Evolutionary conservation across 2,329 filamentous ascomycete genomes (phyloP).

Genomic region (Parastagonospora nodorum): DNA sequence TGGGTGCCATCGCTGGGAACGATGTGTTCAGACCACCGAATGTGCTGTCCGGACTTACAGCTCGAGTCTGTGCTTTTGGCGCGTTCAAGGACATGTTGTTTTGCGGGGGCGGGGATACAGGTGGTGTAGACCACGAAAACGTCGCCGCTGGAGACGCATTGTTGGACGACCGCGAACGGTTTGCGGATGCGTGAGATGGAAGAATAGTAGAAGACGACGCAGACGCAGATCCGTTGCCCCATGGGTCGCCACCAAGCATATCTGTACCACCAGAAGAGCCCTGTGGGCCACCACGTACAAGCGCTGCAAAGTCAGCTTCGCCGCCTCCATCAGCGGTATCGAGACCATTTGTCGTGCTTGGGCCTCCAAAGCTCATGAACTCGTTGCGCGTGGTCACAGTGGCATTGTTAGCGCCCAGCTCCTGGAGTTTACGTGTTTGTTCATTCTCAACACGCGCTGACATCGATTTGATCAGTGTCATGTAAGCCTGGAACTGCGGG

Average conservation of each 20-base stretch:
- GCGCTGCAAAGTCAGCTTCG: slow-evolving; percentile 80
- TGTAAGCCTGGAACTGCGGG: slow-evolving; percentile 83
- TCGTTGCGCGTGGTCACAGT: slow-evolving; percentile 64
- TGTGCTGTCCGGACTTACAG: slow-evolving; percentile 59
- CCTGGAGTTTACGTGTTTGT: slow-evolving; percentile 85
- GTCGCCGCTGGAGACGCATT: slow-evolving; percentile 42
- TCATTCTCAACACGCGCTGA: slow-evolving; percentile 84
- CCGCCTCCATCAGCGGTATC: slow-evolving; percentile 61
- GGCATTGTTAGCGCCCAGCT: slow-evolving; percentile 69
- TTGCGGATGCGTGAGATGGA: slow-evolving; percentile 36
- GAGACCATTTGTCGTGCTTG: slow-evolving; percentile 59
- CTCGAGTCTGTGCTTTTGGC: slow-evolving; percentile 44
- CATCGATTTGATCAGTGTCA: slow-evolving; percentile 82
- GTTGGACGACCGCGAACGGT: slow-evolving; percentile 29
- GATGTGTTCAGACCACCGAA: slow-evolving; percentile 47
- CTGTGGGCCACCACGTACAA: slow-evolving; percentile 78
- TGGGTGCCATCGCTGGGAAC: slow-evolving; percentile 42
- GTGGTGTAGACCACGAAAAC: slow-evolving; percentile 54
- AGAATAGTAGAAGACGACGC: slow-evolving; percentile 36
- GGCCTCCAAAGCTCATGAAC: slow-evolving; percentile 70
- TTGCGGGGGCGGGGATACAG: slow-evolving; percentile 45
- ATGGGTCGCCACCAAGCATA: slow-evolving; percentile 50
- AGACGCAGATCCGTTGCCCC: slow-evolving; percentile 45
- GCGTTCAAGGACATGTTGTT: slow-evolving; percentile 25
- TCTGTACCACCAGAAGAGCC: slow-evolving; percentile 44